phyloP scores from a whole-genome alignment of 1,284 basidiomycete genomes.

The Inonotus obliquus region DNA sequence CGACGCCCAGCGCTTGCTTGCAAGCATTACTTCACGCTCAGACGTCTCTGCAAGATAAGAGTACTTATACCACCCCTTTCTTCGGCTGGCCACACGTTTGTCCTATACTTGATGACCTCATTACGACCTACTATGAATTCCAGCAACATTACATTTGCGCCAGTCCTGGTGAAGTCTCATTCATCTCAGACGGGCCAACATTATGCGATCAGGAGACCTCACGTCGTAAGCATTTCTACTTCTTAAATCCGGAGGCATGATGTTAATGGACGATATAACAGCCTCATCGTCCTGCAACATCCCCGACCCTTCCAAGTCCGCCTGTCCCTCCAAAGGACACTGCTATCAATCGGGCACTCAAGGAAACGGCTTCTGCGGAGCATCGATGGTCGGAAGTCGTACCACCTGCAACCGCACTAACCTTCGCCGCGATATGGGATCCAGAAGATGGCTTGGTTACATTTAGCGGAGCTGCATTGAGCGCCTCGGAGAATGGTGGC shows the following conservation, averaged over 20 bases:
- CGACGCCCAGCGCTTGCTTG: not conserved
- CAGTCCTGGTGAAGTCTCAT: not conserved
- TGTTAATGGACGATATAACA: not conserved
- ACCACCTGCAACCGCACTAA: conserved; percentile 49
- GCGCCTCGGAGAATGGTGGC: conserved; percentile 6
- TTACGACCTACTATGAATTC: not conserved
- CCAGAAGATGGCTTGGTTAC: conserved; percentile 50
- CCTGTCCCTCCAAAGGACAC: not conserved
- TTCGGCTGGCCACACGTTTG: not conserved
- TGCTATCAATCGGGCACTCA: not conserved
- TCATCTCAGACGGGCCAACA: not conserved
- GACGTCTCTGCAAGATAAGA: not conserved
- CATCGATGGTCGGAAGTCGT: conserved; percentile 52
- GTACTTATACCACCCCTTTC: not conserved
- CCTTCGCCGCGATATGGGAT: conserved; percentile 57
- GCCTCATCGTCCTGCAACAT: conserved; percentile 2
- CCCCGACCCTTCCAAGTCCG: not conserved
- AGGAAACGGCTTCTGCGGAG: not conserved
- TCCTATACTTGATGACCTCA: not conserved
- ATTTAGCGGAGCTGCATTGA: conserved; percentile 45
- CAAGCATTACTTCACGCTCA: not conserved
- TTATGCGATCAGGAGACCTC: not conserved
- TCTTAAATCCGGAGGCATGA: not conserved
- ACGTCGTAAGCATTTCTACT: not conserved
- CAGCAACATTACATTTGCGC: not conserved